Evolutionary conservation across 352 stramenopile species (phyloP).

Genomic region (Phytophthora constricta): DNA sequence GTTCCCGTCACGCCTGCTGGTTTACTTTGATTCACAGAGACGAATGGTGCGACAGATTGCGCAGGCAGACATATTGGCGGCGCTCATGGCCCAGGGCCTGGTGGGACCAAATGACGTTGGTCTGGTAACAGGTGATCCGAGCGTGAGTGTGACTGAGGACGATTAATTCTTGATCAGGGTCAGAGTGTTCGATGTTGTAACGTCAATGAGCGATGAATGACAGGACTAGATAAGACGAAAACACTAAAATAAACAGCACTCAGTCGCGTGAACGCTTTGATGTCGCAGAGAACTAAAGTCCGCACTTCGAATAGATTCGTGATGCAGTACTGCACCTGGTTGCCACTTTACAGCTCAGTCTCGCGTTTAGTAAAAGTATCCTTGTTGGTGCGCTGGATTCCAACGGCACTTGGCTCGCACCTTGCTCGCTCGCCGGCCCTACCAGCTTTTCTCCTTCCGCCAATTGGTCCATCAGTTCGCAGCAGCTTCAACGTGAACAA

Average conservation of each 20-base stretch:
- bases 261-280: no score
- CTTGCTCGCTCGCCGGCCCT: slow-evolving; percentile 88
- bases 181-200: no score
- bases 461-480: slow-evolving; percentile 92
- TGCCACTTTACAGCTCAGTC: slow-evolving; percentile 43
- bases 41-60: slow-evolving; percentile 18
- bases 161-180: no score
- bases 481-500: slow-evolving; percentile 97
- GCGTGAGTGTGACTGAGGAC: no score
- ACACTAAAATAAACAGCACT: no score
- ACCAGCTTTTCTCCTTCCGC: slow-evolving; percentile 91
- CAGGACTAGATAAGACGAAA: no score
- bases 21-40: slow-evolving; percentile 24
- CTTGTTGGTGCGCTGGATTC: slow-evolving; percentile 64
- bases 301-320: neutral
- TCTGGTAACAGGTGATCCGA: neutral
- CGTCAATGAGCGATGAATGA: no score
- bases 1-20: slow-evolving; percentile 22
- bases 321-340: neutral
- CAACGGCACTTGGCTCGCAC: slow-evolving; percentile 70
- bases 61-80: slow-evolving; percentile 23
- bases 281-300: no score
- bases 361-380: slow-evolving; percentile 54
- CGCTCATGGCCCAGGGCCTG: slow-evolving; percentile 2
- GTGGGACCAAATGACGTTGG: slow-evolving; percentile 1